These are phyloP conservation scores for Alternaria atra DNA, from an alignment of 2,329 filamentous ascomycete species.

Conservation along the genomic window DNA sequence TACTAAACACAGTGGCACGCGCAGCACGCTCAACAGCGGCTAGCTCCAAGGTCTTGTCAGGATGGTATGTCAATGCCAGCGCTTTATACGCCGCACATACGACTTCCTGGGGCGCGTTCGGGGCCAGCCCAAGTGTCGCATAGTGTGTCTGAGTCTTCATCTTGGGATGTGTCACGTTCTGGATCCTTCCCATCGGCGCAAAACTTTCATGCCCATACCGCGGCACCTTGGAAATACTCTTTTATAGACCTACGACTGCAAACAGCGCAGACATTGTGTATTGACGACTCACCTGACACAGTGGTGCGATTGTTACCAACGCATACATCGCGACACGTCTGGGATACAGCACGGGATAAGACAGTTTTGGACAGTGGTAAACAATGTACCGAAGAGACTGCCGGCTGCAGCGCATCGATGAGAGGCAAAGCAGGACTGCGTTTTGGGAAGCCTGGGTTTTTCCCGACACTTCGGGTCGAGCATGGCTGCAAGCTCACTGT, in stretches of 20 bases:
- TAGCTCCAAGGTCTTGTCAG: slow-evolving; percentile 24
- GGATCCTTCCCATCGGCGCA: neutral
- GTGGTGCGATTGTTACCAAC: neutral
- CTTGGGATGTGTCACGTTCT: neutral
- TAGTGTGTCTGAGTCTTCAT: slow-evolving; percentile 24
- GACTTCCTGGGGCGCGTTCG: slow-evolving; percentile 19
- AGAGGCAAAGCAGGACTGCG: neutral
- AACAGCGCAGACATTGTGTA: slow-evolving; percentile 13
- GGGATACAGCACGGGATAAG: neutral
- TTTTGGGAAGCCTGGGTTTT: neutral
- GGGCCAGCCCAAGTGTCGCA: slow-evolving; percentile 25
- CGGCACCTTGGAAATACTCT: slow-evolving; percentile 1
- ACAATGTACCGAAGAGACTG: neutral
- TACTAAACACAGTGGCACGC: slow-evolving; percentile 15
- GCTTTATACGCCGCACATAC: slow-evolving; percentile 33
- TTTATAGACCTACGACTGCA: neutral
- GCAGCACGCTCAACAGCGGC: slow-evolving; percentile 15
- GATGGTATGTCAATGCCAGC: slow-evolving; percentile 24
- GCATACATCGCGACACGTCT: neutral
- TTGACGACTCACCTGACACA: slow-evolving; percentile 13
- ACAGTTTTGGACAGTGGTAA: neutral
- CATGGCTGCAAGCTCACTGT: slow-evolving; percentile 1
- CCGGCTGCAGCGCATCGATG: neutral
- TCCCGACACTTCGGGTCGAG: neutral
- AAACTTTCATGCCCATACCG: neutral